Evolutionary conservation across 441 rosid genomes (phyloP).

Genomic region (Erysimum pusillum): DNA sequence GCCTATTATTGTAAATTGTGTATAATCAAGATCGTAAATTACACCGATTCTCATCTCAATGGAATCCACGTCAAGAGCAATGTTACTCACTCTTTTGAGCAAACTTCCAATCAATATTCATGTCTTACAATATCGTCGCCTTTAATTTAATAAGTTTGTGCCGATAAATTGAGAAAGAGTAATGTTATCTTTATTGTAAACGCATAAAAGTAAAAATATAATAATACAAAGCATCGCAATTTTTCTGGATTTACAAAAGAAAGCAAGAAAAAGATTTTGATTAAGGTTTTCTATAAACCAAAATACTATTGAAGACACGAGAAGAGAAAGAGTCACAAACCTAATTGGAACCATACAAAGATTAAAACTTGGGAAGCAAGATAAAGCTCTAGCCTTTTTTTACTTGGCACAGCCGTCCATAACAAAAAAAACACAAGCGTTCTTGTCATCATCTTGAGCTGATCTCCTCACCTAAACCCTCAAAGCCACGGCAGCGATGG

Average conservation of each 20-base stretch:
- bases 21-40: too few species aligned
- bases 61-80: too few species aligned
- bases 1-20: too few species aligned
- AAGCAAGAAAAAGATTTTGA: conserved; percentile 19
- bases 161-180: too few species aligned
- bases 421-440: not conserved
- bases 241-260: conserved; percentile 15
- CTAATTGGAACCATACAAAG: conserved; percentile 17
- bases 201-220: not conserved
- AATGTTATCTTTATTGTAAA: not conserved
- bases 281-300: not conserved
- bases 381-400: conserved; percentile 6
- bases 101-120: too few species aligned
- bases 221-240: too few species aligned
- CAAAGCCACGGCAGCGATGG: conserved; percentile 30
- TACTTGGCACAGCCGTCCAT: conserved; percentile 9
- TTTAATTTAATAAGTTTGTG: too few species aligned
- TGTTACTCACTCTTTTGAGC: too few species aligned
- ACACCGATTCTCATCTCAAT: too few species aligned
- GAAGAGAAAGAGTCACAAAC: conserved; percentile 10
- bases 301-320: not conserved
- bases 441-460: conserved; percentile 5
- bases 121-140: too few species aligned
- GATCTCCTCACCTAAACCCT: conserved; percentile 32
- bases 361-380: conserved; percentile 9